Evolutionary conservation across 306 rosid species (phyloP).

Genomic region (Gillenia trifoliata): DNA sequence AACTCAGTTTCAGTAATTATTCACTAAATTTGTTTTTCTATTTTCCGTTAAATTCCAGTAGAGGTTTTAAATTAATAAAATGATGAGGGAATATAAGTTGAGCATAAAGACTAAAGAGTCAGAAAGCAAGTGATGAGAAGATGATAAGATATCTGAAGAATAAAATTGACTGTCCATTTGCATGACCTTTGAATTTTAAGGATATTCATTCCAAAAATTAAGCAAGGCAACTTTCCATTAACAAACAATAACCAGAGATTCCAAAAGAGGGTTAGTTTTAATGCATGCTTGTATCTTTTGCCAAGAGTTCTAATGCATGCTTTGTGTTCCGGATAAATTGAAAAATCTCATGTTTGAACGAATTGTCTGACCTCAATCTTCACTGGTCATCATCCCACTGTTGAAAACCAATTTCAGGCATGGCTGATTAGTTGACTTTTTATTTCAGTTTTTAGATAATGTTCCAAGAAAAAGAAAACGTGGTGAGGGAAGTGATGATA

Average conservation of each 20-base stretch:
- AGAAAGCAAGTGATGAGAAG: slow-evolving; percentile 25
- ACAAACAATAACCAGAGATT: neutral
- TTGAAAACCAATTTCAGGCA: no score
- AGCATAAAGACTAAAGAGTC: slow-evolving; percentile 10
- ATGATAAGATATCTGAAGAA: slow-evolving; percentile 33
- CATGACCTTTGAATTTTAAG: slow-evolving; percentile 29
- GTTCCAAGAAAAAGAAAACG: neutral
- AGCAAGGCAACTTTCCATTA: neutral
- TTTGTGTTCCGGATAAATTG: no score
- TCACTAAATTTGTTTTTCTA: neutral
- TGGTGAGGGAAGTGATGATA: neutral
- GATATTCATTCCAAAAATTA: slow-evolving; percentile 19
- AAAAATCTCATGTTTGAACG: no score
- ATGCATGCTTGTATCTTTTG: no score
- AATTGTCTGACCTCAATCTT: neutral
- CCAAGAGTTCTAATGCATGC: no score
- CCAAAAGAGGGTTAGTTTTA: neutral
- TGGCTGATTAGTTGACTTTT: no score
- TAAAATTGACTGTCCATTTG: slow-evolving; percentile 46
- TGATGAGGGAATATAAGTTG: slow-evolving; percentile 22
- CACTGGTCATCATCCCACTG: no score
- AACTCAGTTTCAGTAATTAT: neutral
- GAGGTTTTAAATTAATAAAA: neutral
- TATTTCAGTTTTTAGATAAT: neutral
- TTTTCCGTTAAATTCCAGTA: neutral